Percentiles rank a stretch among this genome's conserved stretches.
Conservation (phyloP, 164 flowering plant species). For the Protea cynaroides region DNA sequence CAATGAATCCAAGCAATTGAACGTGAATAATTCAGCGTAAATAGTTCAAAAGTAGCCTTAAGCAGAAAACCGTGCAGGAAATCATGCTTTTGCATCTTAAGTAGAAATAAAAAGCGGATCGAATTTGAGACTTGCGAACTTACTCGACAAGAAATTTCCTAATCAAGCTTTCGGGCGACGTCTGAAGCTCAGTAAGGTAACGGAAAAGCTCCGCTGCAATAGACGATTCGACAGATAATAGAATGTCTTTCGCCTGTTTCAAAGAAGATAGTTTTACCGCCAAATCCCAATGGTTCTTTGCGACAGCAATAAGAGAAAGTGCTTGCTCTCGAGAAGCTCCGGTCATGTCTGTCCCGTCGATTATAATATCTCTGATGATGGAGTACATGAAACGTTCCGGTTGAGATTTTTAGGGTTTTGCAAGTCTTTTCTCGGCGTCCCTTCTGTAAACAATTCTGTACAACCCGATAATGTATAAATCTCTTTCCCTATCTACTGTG, state of each 20-base stretch:
- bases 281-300: slow-evolving; percentile 80
- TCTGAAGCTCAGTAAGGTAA: slow-evolving; percentile 58
- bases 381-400: not conserved
- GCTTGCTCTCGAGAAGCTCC: slow-evolving; percentile 56
- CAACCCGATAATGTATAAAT: too few relatives aligned
- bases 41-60: too few relatives aligned
- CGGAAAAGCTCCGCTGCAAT: slow-evolving; percentile 66
- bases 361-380: not conserved
- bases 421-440: not conserved
- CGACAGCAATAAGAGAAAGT: slow-evolving; percentile 68
- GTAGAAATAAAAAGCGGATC: not conserved
- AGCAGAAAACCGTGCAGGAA: too few relatives aligned
- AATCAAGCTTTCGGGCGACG: slow-evolving; percentile 57
- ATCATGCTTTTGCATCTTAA: too few relatives aligned
- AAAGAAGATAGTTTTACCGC: slow-evolving; percentile 84
- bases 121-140: slow-evolving; percentile 18
- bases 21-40: too few relatives aligned
- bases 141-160: slow-evolving; percentile 64
- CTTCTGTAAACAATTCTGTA: not conserved
- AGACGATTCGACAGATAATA: slow-evolving; percentile 43
- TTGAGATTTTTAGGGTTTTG: slow-evolving; percentile 14
- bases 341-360: slow-evolving; percentile 25
- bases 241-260: slow-evolving; percentile 61
- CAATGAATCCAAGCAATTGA: too few relatives aligned
- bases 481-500: too few relatives aligned